Base-by-base conservation (phyloP, 1,139 yeast genomes). In the Wickerhamomyces sp. region DNA sequence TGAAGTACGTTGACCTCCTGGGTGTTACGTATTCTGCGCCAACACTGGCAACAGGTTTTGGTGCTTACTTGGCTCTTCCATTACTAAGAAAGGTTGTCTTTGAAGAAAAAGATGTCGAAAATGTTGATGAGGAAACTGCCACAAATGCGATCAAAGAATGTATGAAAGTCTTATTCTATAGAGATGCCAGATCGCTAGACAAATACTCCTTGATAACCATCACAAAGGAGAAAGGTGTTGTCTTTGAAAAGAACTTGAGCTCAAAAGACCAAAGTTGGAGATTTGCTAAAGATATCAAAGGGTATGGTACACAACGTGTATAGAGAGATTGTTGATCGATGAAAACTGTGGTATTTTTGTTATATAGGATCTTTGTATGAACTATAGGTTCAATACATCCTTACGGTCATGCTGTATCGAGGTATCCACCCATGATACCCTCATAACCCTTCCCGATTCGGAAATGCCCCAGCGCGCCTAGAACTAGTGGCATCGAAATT, bases 161-260 rank as follows among this genome's bases (percentile, higher is more conserved):
- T 60, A 90, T 94, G 98, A 89, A 88, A 67, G 96, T 94, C 8
- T 75, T 94, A 54, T 93, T 84, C 67, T 94, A 94, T 73, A 80
- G 99, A 66, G 99, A 94, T 64, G 99, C 98, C 3, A 81, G 99
- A 61, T 86, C 96, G 18, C 71, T 88, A 53, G 95, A 93, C 65
- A 84, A 82, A 61, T 94, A 84, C 67, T 76, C 93, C 0, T 67
- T 93, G 57, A 94, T 93, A 11, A 80, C 91, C n/a, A 74, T 93
- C 49, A 75, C 79, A 42, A 82, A 78, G 48, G 73, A 71, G 31
- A 73, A 76, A 41, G 80, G 81, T 35, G 76, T 89, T 51, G 74
- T 72, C 46, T 72, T 86, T 57, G 87, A 84, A 60, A 81, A 82
- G 65, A 75, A 80, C 53, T 72, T 85, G 54, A 72, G 73, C 57